Conservation (phyloP, 208 protist species). For the Trypanosomatidae sp. region DNA sequence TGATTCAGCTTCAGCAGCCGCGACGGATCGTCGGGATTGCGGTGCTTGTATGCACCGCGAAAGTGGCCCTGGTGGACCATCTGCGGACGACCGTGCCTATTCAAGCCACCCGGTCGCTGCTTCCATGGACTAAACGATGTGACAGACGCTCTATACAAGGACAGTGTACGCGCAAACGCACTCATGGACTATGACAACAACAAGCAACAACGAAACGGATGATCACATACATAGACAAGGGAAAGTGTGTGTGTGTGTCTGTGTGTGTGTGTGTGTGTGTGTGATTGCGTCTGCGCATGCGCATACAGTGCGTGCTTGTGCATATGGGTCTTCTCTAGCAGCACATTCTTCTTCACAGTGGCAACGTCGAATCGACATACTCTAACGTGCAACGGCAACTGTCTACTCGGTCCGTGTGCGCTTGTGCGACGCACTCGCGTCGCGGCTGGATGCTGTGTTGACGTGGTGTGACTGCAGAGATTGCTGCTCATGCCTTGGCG, state of each 20-base stretch:
- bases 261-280: not conserved
- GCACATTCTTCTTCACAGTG: too few species aligned
- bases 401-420: too few species aligned
- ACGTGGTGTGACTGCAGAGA: not conserved
- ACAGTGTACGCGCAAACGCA: conserved; percentile 15
- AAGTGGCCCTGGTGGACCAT: conserved; percentile 63
- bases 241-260: not conserved
- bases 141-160: conserved; percentile 22
- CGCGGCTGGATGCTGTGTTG: not conserved
- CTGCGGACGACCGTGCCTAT: conserved; percentile 60
- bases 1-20: conserved; percentile 59
- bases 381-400: too few species aligned
- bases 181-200: not conserved
- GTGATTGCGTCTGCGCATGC: not conserved
- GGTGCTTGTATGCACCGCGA: conserved; percentile 18
- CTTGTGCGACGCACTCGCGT: too few species aligned
- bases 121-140: conserved; percentile 82
- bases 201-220: not conserved
- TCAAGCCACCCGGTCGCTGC: conserved; percentile 39
- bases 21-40: conserved; percentile 73
- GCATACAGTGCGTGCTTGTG: not conserved
- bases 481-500: not conserved
- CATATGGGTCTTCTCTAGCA: too few species aligned
- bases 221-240: not conserved
- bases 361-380: too few species aligned